Evolutionary conservation across 441 rosid genomes (phyloP).

Genomic region (Sinapis alba): DNA sequence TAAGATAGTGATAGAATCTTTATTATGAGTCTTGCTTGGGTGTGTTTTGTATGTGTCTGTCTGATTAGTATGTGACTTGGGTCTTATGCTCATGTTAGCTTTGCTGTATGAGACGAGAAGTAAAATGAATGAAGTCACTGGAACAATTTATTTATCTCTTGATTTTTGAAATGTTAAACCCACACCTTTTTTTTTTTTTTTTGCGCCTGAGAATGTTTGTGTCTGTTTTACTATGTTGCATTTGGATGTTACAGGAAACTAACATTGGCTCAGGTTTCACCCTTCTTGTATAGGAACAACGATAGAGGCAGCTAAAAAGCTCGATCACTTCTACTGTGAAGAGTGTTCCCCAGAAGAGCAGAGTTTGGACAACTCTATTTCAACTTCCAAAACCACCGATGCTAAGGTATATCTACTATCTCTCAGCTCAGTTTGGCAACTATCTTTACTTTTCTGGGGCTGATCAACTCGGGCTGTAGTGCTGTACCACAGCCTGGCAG

Average conservation of each 20-base stretch:
- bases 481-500: background rate
- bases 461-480: background rate
- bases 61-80: background rate
- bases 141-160: conserved; percentile 8
- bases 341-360: conserved; percentile 71
- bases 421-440: background rate
- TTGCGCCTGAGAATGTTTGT: background rate
- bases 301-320: conserved; percentile 75
- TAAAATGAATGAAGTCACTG: background rate
- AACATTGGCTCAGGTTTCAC: conserved; percentile 85
- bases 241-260: conserved; percentile 42
- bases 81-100: conserved; percentile 13
- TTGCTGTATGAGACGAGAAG: background rate
- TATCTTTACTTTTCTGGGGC: background rate
- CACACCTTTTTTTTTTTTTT: background rate
- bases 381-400: conserved; percentile 52
- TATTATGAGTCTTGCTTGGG: background rate
- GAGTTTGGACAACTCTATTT: conserved; percentile 59
- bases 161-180: background rate
- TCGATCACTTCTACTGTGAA: conserved; percentile 85
- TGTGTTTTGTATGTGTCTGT: background rate
- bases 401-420: conserved; percentile 55
- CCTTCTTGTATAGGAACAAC: conserved; percentile 93
- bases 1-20: background rate
- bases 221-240: background rate